Evolutionary conservation across 1,284 basidiomycete genomes (phyloP), one percentile per base, ranked within the genome.

Genomic region (Thelephora terrestris): DNA sequence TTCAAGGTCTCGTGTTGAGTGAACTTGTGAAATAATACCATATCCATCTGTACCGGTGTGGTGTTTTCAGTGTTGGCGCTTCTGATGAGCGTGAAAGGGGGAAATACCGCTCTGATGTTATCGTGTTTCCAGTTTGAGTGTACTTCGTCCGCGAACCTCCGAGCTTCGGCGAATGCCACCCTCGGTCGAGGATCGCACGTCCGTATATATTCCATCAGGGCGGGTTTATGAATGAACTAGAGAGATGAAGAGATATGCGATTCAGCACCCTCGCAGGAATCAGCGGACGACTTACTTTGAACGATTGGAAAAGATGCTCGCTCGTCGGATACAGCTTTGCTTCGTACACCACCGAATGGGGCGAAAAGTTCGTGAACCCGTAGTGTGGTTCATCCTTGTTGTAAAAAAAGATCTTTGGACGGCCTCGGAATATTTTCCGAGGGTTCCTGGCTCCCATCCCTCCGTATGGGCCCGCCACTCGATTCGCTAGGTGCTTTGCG

Each of bases 231-330:
- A 61, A 59, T 59, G 29, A 50, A 47, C 4, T 58, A 54, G 48
- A 56, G 57, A 50, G 52, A 58, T 5, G 59, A 57, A 57, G 46
- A 3, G 21, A 16, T 21, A 23, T 21, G 25, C 16, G 5, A 21
- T 14, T 40, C 18, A 23, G n/a, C 25, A 21, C 14, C 10, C 3
- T 2, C 18, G 21, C 20, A n/a, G 39, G 5, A 6, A 42, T 2
- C 20, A 46, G 39, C 39, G 4, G 50, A 47, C 29, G 5, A 52
- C 58, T n/a, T 50, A 79, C 80, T 60, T 83, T 82, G 65, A 81
- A 71, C 2, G 81, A 77, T 53, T 82, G 81, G 56, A 82, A 81
- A 10, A 58, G 51, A 46, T 64, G 62, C 49, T 64, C 62, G 4
- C 56, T 52, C 3, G 62, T 64, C 21, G 61, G 57, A 48, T 64